A percentile compares a stretch with the other conserved stretches of the same genome.
Evolutionary conservation across 139 green algal genomes (phyloP).

Genomic region (Closterium sp.): DNA sequence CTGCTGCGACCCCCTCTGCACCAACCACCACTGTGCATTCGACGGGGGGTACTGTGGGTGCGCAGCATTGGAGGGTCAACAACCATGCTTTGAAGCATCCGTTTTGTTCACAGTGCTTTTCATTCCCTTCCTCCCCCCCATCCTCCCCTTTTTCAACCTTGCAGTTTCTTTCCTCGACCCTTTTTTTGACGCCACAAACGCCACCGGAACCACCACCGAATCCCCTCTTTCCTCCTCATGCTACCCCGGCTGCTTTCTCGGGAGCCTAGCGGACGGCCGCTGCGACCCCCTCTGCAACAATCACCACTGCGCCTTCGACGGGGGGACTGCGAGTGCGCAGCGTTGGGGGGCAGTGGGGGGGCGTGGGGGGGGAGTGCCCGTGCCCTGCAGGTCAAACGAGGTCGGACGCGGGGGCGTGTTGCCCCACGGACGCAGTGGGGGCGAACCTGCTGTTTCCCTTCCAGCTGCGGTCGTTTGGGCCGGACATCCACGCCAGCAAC

Average conservation of each 20-base stretch:
- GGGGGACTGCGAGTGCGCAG: conserved; percentile 17
- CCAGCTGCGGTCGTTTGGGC: not conserved
- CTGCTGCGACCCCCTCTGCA: conserved; percentile 13
- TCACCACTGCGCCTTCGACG: conserved; percentile 21
- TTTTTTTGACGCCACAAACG: too few species aligned
- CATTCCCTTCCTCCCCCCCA: too few species aligned
- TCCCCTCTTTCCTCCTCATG: too few species aligned
- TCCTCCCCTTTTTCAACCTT: too few species aligned
- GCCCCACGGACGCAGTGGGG: not conserved
- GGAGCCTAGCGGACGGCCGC: conserved; percentile 4
- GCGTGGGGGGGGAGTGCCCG: not conserved
- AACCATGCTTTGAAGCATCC: too few species aligned
- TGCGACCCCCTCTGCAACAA: conserved; percentile 30
- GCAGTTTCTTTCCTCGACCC: too few species aligned
- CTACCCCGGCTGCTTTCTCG: conserved; percentile 9
- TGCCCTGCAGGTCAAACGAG: conserved; percentile 28
- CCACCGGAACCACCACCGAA: too few species aligned
- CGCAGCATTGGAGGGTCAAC: too few species aligned
- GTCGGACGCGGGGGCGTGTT: not conserved
- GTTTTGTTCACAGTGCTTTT: too few species aligned
- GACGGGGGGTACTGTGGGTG: too few species aligned
- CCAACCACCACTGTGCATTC: conserved; percentile 12
- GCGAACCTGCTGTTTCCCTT: not conserved
- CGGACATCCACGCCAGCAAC: not conserved
- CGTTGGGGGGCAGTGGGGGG: not conserved